A percentile compares a stretch with the other conserved stretches of the same genome.
These are phyloP conservation scores for Lepidium campestre DNA, from an alignment of 441 rosid species.

Conservation along the genomic window DNA sequence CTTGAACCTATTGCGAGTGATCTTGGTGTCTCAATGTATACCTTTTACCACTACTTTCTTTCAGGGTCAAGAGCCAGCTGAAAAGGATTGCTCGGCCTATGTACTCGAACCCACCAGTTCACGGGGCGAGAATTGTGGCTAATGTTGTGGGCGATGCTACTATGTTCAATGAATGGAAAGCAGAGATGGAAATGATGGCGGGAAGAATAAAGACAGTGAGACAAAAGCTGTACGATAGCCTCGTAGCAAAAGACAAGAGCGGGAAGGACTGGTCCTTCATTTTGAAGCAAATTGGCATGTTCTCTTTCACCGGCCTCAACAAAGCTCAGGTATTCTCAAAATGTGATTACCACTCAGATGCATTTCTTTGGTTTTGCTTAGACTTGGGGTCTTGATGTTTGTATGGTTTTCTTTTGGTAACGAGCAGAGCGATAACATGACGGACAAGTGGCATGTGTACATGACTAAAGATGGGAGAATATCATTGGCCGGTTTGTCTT, in stretches of 20 bases:
- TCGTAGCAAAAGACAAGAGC: slow-evolving; percentile 67
- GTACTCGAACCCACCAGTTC: slow-evolving; percentile 96
- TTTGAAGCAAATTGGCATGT: slow-evolving; percentile 94
- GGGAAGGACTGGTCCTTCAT: slow-evolving; percentile 95
- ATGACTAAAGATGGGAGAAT: slow-evolving; percentile 97
- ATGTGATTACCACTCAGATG: background rate
- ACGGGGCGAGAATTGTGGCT: slow-evolving; percentile 91
- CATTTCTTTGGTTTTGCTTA: background rate
- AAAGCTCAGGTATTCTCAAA: slow-evolving; percentile 61
- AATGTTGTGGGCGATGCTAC: slow-evolving; percentile 78
- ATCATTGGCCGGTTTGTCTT: slow-evolving; percentile 75
- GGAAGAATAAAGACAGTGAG: slow-evolving; percentile 92
- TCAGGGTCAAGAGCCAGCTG: slow-evolving; percentile 96
- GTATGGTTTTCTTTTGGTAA: background rate
- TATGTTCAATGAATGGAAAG: slow-evolving; percentile 84
- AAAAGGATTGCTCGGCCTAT: slow-evolving; percentile 93
- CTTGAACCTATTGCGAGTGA: background rate
- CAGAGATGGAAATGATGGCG: slow-evolving; percentile 97
- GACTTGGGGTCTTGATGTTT: background rate
- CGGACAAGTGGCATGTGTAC: slow-evolving; percentile 87
- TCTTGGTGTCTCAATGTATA: background rate
- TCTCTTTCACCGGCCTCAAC: slow-evolving; percentile 91
- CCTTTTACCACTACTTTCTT: background rate
- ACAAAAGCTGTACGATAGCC: slow-evolving; percentile 66
- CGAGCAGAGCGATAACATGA: slow-evolving; percentile 83